Percentiles rank a stretch among this genome's conserved stretches.
Conservation (phyloP, 805 yeast species). For the Saccharomycopsis fermentans region DNA sequence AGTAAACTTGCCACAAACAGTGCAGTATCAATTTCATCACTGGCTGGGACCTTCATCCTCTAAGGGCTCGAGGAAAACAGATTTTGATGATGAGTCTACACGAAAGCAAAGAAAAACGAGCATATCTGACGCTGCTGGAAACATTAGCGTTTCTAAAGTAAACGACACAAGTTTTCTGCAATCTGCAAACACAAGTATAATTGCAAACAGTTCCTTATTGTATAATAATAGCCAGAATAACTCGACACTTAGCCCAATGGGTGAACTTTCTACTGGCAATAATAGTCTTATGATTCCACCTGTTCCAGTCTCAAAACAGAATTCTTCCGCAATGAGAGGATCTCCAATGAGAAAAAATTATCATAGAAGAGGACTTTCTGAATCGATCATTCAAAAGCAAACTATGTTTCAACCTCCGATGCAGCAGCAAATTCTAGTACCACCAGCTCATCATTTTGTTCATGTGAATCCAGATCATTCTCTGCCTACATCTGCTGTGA, state of each 20-base stretch:
- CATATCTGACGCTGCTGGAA: not conserved
- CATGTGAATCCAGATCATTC: not conserved
- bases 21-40: conserved; percentile 28
- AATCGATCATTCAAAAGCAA: not conserved
- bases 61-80: conserved; percentile 12
- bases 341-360: conserved; percentile 1
- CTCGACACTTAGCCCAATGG: not conserved
- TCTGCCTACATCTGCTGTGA: not conserved
- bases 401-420: not conserved
- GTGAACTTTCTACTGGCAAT: not conserved
- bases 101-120: not conserved
- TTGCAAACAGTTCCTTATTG: not conserved
- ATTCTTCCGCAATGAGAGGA: not conserved
- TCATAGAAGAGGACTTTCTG: not conserved
- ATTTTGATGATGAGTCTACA: not conserved
- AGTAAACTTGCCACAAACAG: conserved; percentile 25
- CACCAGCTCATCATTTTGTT: not conserved
- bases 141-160: not conserved
- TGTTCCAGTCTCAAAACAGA: not conserved
- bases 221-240: not conserved
- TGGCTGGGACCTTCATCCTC: conserved; percentile 25
- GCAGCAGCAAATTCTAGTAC: not conserved
- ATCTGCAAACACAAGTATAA: not conserved
- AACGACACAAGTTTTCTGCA: conserved; percentile 2
- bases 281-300: not conserved